Evolutionary conservation across 805 yeast species (phyloP).

Genomic region (Middelhovenomyces tepae): DNA sequence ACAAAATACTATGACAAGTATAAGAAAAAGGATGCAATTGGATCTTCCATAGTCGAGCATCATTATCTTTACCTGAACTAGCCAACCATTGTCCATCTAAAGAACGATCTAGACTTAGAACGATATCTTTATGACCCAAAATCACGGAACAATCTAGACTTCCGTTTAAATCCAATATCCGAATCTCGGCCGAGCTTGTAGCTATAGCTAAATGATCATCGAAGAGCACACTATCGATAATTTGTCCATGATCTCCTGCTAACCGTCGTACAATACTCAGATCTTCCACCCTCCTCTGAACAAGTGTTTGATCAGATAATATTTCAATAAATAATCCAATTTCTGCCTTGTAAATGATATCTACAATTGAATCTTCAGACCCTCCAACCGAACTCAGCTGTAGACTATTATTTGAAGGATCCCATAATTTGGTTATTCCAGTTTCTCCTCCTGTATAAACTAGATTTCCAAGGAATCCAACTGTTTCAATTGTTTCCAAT

Average conservation of each 20-base stretch:
- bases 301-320: conserved; percentile 77
- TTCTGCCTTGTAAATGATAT: conserved; percentile 34
- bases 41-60: conserved; percentile 74
- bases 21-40: conserved; percentile 15
- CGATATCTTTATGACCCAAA: conserved; percentile 79
- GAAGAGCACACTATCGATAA: conserved; percentile 84
- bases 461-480: conserved; percentile 27
- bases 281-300: conserved; percentile 39
- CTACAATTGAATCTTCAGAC: conserved; percentile 67
- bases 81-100: conserved; percentile 83
- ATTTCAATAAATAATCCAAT: conserved; percentile 37
- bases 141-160: conserved; percentile 50
- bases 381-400: conserved; percentile 19
- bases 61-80: conserved; percentile 83
- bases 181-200: conserved; percentile 82
- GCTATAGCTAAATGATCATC: conserved; percentile 61
- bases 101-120: conserved; percentile 71
- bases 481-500: conserved; percentile 39
- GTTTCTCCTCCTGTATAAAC: conserved; percentile 75
- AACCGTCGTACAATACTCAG: conserved; percentile 39
- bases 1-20: conserved; percentile 49
- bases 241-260: conserved; percentile 93
- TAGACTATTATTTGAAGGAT: conserved; percentile 29
- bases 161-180: conserved; percentile 51
- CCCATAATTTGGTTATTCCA: conserved; percentile 61